These are phyloP conservation scores for Balakata baccata DNA, from an alignment of 345 rosid species.

Conservation along the genomic window DNA sequence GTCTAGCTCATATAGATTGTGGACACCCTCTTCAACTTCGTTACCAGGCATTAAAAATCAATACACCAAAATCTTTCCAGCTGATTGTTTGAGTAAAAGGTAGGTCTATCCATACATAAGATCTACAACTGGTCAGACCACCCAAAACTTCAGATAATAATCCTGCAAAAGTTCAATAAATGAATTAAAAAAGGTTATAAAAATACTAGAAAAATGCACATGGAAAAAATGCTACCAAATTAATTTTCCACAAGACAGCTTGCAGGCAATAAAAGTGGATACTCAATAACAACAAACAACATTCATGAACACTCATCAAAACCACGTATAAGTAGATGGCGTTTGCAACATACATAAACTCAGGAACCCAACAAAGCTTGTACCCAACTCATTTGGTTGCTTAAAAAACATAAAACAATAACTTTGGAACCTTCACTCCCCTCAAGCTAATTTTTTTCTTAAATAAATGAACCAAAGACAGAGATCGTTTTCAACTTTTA, in stretches of 20 bases:
- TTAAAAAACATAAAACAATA: not conserved
- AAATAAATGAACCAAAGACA: not conserved
- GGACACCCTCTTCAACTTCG: slow-evolving; percentile 39
- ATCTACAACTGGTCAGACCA: slow-evolving; percentile 17
- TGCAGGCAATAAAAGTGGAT: not conserved
- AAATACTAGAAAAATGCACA: not conserved
- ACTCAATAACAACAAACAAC: slow-evolving; percentile 6
- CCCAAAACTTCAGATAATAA: not conserved
- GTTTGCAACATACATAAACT: no score
- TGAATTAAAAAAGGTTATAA: not conserved
- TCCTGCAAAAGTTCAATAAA: slow-evolving; percentile 6
- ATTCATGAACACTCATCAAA: not conserved
- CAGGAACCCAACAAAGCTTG: not conserved
- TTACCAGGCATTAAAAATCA: slow-evolving; percentile 50
- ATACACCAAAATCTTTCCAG: slow-evolving; percentile 24
- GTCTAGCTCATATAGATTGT: slow-evolving; percentile 37
- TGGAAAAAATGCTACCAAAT: not conserved
- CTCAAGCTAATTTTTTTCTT: not conserved
- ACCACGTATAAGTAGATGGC: no score
- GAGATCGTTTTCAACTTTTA: not conserved
- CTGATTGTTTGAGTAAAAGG: slow-evolving; percentile 24
- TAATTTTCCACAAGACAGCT: not conserved
- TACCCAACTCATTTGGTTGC: not conserved
- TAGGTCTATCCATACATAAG: slow-evolving; percentile 31
- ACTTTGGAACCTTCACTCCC: not conserved